These are phyloP conservation scores for Candida wancherniae DNA, from an alignment of 805 yeast genomes.

Conservation along the genomic window DNA sequence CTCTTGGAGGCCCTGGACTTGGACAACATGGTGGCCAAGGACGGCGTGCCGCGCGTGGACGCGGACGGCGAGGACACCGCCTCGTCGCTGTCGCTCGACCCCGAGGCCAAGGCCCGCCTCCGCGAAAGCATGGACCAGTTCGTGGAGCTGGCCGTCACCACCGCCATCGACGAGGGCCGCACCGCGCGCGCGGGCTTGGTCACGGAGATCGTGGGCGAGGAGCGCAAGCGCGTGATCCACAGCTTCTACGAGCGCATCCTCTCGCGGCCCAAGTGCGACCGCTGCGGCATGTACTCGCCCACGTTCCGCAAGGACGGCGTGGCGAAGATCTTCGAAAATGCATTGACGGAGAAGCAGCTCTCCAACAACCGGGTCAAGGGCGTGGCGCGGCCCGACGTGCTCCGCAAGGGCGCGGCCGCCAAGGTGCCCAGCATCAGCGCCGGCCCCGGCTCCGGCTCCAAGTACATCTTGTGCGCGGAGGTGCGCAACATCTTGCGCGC, in stretches of 20 bases:
- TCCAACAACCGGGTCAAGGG: slow-evolving; percentile 83
- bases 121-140: slow-evolving; percentile 59
- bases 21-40: slow-evolving; percentile 50
- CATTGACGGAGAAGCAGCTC: slow-evolving; percentile 75
- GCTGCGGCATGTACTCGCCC: slow-evolving; percentile 95
- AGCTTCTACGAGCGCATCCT: slow-evolving; percentile 71
- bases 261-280: slow-evolving; percentile 84
- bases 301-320: slow-evolving; percentile 92
- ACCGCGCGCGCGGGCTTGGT: slow-evolving; percentile 61
- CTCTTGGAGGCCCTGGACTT: slow-evolving; percentile 71
- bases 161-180: slow-evolving; percentile 73
- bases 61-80: slow-evolving; percentile 39
- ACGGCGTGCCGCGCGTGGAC: too few species aligned
- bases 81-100: slow-evolving; percentile 31
- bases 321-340: slow-evolving; percentile 84
- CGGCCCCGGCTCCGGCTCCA: slow-evolving; percentile 66
- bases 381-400: slow-evolving; percentile 64
- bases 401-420: slow-evolving; percentile 29
- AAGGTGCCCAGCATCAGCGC: slow-evolving; percentile 51
- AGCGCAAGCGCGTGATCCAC: slow-evolving; percentile 69
- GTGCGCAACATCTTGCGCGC: slow-evolving; percentile 71
- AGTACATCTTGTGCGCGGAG: slow-evolving; percentile 85
- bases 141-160: slow-evolving; percentile 65
- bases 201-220: slow-evolving; percentile 84
- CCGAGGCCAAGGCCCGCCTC: slow-evolving; percentile 35